phyloP scores from a whole-genome alignment of 2,329 filamentous ascomycete species.

The Nannizziopsis arthrosporioides region DNA sequence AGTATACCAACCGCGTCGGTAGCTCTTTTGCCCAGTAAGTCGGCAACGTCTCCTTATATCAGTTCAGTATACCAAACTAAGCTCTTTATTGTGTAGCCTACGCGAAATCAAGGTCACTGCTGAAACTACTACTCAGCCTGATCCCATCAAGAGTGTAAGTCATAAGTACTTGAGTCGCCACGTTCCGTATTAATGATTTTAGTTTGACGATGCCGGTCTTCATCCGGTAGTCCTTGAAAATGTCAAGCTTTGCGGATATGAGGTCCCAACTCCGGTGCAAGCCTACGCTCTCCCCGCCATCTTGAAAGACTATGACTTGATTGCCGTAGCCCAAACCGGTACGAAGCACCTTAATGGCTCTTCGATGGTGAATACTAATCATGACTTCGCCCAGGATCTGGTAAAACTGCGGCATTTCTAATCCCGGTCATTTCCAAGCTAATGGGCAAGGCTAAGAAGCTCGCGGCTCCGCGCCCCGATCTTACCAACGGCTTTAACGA shows the following conservation, averaged over 20 bases:
- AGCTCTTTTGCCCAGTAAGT: constrained; percentile 53
- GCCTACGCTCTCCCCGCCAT: constrained; percentile 73
- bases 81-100: constrained; percentile 23
- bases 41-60: not conserved
- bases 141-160: constrained; percentile 42
- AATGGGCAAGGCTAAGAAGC: constrained; percentile 90
- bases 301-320: constrained; percentile 63
- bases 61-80: not conserved
- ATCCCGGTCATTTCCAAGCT: constrained; percentile 79
- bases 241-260: constrained; percentile 59
- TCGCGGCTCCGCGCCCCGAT: constrained; percentile 66
- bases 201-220: constrained; percentile 66
- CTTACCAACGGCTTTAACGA: constrained; percentile 43
- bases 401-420: constrained; percentile 88
- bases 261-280: constrained; percentile 72
- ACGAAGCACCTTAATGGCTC: constrained; percentile 25
- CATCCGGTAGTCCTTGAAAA: constrained; percentile 78
- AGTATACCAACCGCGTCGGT: constrained; percentile 43
- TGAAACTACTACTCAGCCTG: constrained; percentile 38
- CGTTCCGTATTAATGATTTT: constrained; percentile 11
- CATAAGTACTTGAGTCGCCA: not conserved
- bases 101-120: constrained; percentile 41
- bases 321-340: constrained; percentile 90
- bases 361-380: too few relatives aligned
- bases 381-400: constrained; percentile 54